Base-by-base conservation (phyloP, 305 asterid genomes). In the Solanum aculeatissimum region DNA sequence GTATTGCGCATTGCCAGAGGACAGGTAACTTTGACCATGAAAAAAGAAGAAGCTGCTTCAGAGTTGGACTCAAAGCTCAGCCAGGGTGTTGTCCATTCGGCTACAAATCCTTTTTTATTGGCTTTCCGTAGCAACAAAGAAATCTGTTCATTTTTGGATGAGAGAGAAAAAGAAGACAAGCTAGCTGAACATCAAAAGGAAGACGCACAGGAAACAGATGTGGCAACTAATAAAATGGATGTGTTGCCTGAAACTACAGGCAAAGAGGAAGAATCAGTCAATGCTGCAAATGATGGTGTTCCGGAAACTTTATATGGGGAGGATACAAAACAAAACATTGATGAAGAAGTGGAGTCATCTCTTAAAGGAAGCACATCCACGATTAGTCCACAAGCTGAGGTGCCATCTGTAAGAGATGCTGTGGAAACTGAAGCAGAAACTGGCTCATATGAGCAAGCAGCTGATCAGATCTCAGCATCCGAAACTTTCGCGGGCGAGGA, bases 1-100 rank as follows among this genome's bases (percentile, higher is more conserved):
- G 98, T 97, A 57, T 88, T 95, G 89, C 97, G 98, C 75, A 88
- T 95, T 77, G 77, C 85, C 84, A 92, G 98, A 90, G 98, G 98
- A 63, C 92, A 91, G 87, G 92, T 93, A 77, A 96, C 98, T 9
- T 88, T 97, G 87, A 97, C 99, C n/a, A 97, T 94, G 98, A 97
- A 95, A 91, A 92, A 90, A 87, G 97, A 92, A 35, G 98, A 89
- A 86, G 93, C 85, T 79, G 89, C 25, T 83, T 89, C 71, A 63
- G 89, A 88, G 86, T 87, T 93, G 91, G 98, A 95, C 85, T 70
- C 90, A 43, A 88, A 88, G 90, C 90, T 94, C 71, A 88, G 19
- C 53, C 91, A 86, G 88, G 95, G 98, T 74, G 91, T 85, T 85
- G 88, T 92, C n/a, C 91, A 94, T 88, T 78, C 89, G 18, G 97